These are phyloP conservation scores for carrot (Daucus carota) DNA, from an alignment of 129 eudicot species.

Conservation along the genomic window DNA sequence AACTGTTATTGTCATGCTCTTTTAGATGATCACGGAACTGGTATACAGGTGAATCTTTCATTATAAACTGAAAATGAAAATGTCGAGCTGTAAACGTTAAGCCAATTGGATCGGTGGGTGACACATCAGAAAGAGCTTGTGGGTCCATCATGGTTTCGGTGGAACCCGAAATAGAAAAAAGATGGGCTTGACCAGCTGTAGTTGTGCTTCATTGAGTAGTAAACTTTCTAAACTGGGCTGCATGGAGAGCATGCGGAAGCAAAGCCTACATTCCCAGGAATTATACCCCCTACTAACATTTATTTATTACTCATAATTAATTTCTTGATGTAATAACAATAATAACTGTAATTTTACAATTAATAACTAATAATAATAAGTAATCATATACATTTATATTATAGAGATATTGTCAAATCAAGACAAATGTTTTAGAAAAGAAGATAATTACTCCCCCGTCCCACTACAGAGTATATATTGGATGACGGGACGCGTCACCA, in stretches of 20 bases:
- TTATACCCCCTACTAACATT: not conserved
- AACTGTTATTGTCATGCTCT: too few species aligned
- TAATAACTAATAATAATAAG: too few species aligned
- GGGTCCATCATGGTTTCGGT: constrained; percentile 17
- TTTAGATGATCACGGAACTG: constrained; percentile 6
- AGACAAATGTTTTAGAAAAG: too few species aligned
- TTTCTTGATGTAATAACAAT: too few species aligned
- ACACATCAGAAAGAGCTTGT: constrained; percentile 34
- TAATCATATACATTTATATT: too few species aligned
- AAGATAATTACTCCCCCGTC: too few species aligned
- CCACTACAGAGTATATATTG: too few species aligned
- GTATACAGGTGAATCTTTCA: too few species aligned
- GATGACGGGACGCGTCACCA: too few species aligned
- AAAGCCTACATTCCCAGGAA: not conserved
- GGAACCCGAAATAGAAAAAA: not conserved
- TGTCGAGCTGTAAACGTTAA: constrained; percentile 42
- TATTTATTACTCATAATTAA: not conserved
- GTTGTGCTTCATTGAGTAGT: not conserved
- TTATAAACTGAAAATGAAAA: too few species aligned
- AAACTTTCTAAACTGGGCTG: constrained; percentile 18
- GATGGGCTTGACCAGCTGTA: constrained; percentile 1
- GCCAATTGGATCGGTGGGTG: constrained; percentile 44
- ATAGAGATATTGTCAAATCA: too few species aligned
- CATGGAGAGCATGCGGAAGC: constrained; percentile 16
- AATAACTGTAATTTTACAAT: too few species aligned